These are phyloP conservation scores for Aspergillus conjunctus DNA, from an alignment of 495 filamentous ascomycete species.

Conservation along the genomic window DNA sequence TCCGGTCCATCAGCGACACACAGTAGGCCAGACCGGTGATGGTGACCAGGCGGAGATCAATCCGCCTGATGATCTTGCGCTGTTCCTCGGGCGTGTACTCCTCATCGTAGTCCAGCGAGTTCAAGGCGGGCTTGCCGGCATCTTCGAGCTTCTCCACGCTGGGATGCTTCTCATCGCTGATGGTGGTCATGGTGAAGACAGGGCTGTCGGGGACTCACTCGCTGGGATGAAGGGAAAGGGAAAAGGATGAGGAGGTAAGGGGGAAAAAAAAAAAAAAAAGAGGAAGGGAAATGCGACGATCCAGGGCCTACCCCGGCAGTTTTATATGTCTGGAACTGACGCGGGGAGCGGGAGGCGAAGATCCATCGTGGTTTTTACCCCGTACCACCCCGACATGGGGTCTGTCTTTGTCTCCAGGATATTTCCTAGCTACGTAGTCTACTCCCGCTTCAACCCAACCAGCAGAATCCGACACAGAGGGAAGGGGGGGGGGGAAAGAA, in stretches of 20 bases:
- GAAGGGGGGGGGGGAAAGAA: not conserved
- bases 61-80: constrained; percentile 55
- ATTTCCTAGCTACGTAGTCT: too few relatives aligned
- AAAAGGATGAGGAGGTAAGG: not conserved
- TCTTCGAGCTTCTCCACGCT: constrained; percentile 37
- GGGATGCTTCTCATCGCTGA: constrained; percentile 29
- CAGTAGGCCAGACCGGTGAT: constrained; percentile 68
- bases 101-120: constrained; percentile 33
- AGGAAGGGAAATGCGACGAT: not conserved
- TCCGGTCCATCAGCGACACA: constrained; percentile 67
- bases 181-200: constrained; percentile 13
- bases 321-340: not conserved
- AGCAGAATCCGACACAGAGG: too few relatives aligned
- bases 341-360: not conserved
- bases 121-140: constrained; percentile 21
- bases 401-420: not conserved
- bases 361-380: not conserved
- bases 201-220: not conserved
- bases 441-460: too few relatives aligned
- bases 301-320: not conserved
- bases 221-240: not conserved
- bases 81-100: constrained; percentile 42
- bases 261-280: not conserved
- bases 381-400: not conserved
- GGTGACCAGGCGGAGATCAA: constrained; percentile 64